Evolutionary conservation across 805 yeast species (phyloP).

Genomic region (Pichia thaimueangensis): DNA sequence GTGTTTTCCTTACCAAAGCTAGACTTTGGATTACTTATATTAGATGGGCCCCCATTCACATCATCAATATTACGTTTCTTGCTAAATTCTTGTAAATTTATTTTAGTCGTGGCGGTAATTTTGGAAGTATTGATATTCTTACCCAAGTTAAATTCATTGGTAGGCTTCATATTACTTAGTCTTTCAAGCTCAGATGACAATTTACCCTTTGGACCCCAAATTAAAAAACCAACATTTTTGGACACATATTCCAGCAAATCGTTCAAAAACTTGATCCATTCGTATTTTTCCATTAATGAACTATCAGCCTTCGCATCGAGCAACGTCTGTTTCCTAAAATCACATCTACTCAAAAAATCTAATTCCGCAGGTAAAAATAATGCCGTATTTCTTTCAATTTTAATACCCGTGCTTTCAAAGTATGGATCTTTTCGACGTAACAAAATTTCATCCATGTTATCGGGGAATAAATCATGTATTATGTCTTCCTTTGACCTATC

Average conservation of each 20-base stretch:
- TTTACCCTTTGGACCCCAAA: constrained; percentile 53
- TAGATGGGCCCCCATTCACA: background rate
- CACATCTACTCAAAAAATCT: constrained; percentile 73
- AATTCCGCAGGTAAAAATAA: constrained; percentile 65
- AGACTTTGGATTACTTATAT: no score
- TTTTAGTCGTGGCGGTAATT: constrained; percentile 1
- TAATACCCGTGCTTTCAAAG: constrained; percentile 12
- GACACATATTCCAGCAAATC: constrained; percentile 73
- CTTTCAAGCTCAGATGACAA: constrained; percentile 22
- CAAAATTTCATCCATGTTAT: constrained; percentile 45
- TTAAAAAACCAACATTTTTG: constrained; percentile 62
- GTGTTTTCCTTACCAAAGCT: background rate
- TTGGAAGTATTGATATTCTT: background rate
- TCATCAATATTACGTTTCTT: constrained; percentile 4
- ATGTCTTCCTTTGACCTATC: constrained; percentile 58
- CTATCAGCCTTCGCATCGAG: constrained; percentile 40
- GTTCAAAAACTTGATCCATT: constrained; percentile 78
- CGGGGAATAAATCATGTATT: constrained; percentile 71
- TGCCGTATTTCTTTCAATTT: constrained; percentile 26
- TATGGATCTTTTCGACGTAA: constrained; percentile 34
- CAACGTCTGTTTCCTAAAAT: constrained; percentile 59
- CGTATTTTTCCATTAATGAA: constrained; percentile 63
- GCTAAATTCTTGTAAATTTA: background rate
- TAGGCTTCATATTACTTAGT: constrained; percentile 1
- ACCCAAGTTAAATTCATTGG: background rate